Evolutionary conservation across 2,329 filamentous ascomycete species (phyloP), one percentile per base, ranked within the genome.

Genomic region (Huntiella moniliformis): DNA sequence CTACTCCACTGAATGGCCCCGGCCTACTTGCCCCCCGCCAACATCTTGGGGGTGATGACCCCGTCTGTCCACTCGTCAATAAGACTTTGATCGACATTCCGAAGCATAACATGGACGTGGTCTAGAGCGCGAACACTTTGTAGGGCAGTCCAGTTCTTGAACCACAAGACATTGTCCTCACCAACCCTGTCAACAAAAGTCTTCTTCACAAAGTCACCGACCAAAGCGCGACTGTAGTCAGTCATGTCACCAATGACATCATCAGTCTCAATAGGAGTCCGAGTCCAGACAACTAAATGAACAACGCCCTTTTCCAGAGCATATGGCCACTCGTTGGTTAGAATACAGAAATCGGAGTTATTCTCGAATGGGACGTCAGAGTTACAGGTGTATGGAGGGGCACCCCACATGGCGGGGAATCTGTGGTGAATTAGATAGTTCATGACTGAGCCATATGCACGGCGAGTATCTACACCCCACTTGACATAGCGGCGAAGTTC

Each of bases 281-380:
- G 88, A 44, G 80, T 82, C 88, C 88, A 96, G 37, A 93, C 79
- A 28, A 95, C 84, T 15, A 95, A 72, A 58, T 96, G 88, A n/a
- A 78, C 67, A 53, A 79, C 73, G 45, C 68, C 69, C 0, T 67
- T 57, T 1, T 66, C 67, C 42, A 94, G 63, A 3, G 83, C 86
- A 55, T 95, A 95, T 0, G 88, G 88, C 87, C 86, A 96, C 67
- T 95, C 87, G 56, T 96, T 95, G 57, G 77, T 67, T 38, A 94
- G 65, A 44, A 93, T 79, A 51, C 75, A 76, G 58, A 71, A 78
- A 59, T 79, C 74, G 32, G 67, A 67, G 3, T 66, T 56, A 38
- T 71, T 62, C 17, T 64, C 58, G 51, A 79, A 75, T 7, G 73
- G 73, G 18, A 64, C 54, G 3, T 55, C 50, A 5, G 71, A 74